A percentile compares a stretch with the other conserved stretches of the same genome.
phyloP scores from a whole-genome alignment of 2,329 filamentous ascomycete species.

The Neofusicoccum ribis region DNA sequence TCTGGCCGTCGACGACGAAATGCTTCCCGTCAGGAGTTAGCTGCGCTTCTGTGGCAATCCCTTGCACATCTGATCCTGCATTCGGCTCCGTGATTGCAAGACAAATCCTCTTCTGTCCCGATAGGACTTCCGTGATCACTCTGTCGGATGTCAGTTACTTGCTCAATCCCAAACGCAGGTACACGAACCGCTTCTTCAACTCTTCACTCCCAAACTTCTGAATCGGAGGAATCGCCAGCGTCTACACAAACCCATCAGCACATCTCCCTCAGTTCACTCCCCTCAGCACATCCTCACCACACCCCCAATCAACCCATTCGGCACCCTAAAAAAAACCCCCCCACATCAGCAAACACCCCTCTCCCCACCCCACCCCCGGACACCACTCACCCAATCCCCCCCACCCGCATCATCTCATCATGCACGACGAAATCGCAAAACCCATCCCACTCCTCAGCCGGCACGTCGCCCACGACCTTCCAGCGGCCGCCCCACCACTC shows the following conservation, averaged over 20 bases:
- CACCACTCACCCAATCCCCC: slow-evolving; percentile 29
- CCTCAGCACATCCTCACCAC: not conserved
- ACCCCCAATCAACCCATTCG: not conserved
- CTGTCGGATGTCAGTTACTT: slow-evolving; percentile 30
- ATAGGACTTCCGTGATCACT: slow-evolving; percentile 38
- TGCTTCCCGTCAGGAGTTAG: slow-evolving; percentile 47
- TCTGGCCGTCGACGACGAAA: slow-evolving; percentile 42
- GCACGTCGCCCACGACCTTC: not conserved
- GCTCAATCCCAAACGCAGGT: too few relatives aligned
- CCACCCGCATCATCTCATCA: slow-evolving; percentile 36
- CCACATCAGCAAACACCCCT: slow-evolving; percentile 20
- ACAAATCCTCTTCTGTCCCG: slow-evolving; percentile 32
- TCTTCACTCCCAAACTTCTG: slow-evolving; percentile 27
- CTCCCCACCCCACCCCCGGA: too few relatives aligned
- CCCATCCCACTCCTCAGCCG: slow-evolving; percentile 34
- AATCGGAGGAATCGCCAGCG: slow-evolving; percentile 50
- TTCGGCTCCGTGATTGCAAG: slow-evolving; percentile 43
- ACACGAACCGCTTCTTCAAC: slow-evolving; percentile 12
- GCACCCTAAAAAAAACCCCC: slow-evolving; percentile 19
- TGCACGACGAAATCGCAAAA: slow-evolving; percentile 40
- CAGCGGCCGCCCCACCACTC: slow-evolving; percentile 22
- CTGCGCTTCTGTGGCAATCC: slow-evolving; percentile 30
- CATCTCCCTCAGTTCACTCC: not conserved
- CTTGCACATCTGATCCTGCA: slow-evolving; percentile 45
- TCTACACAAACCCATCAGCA: not conserved